Conservation (phyloP, 768 basidiomycete genomes). For the Mycena haematopus region DNA sequence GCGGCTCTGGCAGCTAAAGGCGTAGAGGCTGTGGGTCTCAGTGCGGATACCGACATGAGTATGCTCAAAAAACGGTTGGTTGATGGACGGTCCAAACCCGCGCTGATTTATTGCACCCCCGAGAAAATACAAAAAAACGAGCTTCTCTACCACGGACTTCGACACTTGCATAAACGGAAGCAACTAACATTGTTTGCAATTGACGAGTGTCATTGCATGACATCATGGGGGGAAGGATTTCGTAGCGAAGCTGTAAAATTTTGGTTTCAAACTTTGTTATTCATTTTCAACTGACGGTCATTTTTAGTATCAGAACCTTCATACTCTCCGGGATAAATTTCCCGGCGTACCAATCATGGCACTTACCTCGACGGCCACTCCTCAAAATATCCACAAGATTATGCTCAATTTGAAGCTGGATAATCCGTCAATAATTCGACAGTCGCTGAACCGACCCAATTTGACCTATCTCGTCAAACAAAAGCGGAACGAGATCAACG, state of each 20-base stretch:
- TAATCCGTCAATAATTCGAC: slow-evolving; percentile 52
- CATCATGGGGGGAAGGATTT: slow-evolving; percentile 1
- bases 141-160: background rate
- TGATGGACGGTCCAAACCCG: background rate
- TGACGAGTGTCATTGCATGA: slow-evolving; percentile 20
- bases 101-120: slow-evolving; percentile 9
- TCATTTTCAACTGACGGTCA: background rate
- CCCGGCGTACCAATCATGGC: slow-evolving; percentile 75
- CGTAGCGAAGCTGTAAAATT: background rate
- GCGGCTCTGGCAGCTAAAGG: slow-evolving; percentile 52
- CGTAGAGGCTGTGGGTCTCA: slow-evolving; percentile 43
- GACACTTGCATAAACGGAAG: background rate
- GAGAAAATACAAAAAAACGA: background rate
- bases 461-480: slow-evolving; percentile 63
- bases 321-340: slow-evolving; percentile 59
- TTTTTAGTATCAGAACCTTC: slow-evolving; percentile 53
- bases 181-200: slow-evolving; percentile 1
- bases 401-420: slow-evolving; percentile 55
- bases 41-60: slow-evolving; percentile 33
- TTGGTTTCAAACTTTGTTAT: background rate
- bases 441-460: slow-evolving; percentile 77
- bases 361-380: slow-evolving; percentile 75
- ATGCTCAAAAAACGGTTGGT: background rate
- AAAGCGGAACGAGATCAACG: slow-evolving; percentile 41
- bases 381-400: slow-evolving; percentile 64